A percentile compares a stretch with the other conserved stretches of the same genome.
These are phyloP conservation scores for Phytopythium helicoides DNA, from an alignment of 352 stramenopile species.

Conservation along the genomic window DNA sequence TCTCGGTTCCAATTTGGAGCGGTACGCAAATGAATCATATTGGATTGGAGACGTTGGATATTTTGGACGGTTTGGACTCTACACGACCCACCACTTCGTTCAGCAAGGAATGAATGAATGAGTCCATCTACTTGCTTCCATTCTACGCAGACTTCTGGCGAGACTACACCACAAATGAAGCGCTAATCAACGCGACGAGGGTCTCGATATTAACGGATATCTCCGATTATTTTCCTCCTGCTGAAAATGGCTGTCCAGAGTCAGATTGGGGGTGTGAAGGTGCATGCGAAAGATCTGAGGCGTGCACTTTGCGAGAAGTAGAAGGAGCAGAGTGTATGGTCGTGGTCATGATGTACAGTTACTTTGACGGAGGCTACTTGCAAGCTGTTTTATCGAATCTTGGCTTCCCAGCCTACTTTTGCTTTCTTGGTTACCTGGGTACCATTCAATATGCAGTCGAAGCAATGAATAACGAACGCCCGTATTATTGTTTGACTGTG, in stretches of 20 bases:
- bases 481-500: too few relatives aligned
- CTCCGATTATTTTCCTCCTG: conserved; percentile 24
- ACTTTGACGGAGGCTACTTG: conserved; percentile 43
- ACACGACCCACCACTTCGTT: conserved; percentile 43
- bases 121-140: conserved; percentile 7
- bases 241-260: conserved; percentile 14
- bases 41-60: conserved; percentile 31
- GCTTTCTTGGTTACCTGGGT: conserved; percentile 44
- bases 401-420: conserved; percentile 59
- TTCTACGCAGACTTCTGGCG: conserved; percentile 49
- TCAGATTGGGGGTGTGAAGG: conserved; percentile 41
- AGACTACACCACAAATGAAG: conserved; percentile 38
- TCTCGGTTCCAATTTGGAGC: conserved; percentile 22
- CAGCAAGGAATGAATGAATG: conserved; percentile 3
- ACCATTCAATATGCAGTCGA: conserved; percentile 32
- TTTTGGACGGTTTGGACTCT: conserved; percentile 40
- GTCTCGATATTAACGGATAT: conserved; percentile 26
- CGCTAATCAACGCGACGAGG: too few relatives aligned
- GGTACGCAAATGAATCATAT: conserved; percentile 56
- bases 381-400: conserved; percentile 44
- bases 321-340: conserved; percentile 37
- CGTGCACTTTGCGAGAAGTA: conserved; percentile 36
- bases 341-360: conserved; percentile 43
- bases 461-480: too few relatives aligned
- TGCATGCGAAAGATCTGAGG: conserved; percentile 35